These are phyloP conservation scores for Kappamyces sp. DNA, from an alignment of 192 early-diverging fungal genomes.

Conservation along the genomic window DNA sequence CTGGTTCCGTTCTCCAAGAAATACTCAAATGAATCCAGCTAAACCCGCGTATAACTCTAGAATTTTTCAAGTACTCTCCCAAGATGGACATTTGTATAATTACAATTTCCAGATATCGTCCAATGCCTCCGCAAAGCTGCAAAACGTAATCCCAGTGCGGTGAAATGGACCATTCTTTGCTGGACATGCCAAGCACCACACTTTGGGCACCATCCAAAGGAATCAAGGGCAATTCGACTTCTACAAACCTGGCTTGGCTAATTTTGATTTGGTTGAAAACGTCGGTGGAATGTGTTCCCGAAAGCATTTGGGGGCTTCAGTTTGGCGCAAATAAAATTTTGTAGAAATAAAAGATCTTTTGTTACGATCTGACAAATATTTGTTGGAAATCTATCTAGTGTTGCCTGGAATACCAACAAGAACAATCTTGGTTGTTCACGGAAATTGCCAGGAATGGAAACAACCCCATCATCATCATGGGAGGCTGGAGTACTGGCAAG, in stretches of 20 bases:
- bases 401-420: too few species aligned
- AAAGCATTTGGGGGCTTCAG: too few species aligned
- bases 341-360: too few species aligned
- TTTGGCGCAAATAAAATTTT: too few species aligned
- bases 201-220: background rate
- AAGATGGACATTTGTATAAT: constrained; percentile 10
- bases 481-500: too few species aligned
- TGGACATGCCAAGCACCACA: constrained; percentile 3
- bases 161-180: background rate
- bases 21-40: constrained; percentile 8
- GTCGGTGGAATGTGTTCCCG: background rate
- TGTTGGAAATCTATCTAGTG: too few species aligned
- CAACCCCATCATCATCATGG: too few species aligned
- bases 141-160: constrained; percentile 2
- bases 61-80: background rate
- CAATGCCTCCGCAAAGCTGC: background rate
- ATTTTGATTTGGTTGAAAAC: background rate
- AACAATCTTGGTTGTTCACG: too few species aligned
- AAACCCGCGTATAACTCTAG: background rate
- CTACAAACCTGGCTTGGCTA: background rate
- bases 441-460: too few species aligned
- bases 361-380: too few species aligned
- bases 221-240: constrained; percentile 9
- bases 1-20: too few species aligned
- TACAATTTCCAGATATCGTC: constrained; percentile 7